Base-by-base conservation (phyloP, 2,329 filamentous ascomycete species). In the Scleromitrula shiraiana region DNA sequence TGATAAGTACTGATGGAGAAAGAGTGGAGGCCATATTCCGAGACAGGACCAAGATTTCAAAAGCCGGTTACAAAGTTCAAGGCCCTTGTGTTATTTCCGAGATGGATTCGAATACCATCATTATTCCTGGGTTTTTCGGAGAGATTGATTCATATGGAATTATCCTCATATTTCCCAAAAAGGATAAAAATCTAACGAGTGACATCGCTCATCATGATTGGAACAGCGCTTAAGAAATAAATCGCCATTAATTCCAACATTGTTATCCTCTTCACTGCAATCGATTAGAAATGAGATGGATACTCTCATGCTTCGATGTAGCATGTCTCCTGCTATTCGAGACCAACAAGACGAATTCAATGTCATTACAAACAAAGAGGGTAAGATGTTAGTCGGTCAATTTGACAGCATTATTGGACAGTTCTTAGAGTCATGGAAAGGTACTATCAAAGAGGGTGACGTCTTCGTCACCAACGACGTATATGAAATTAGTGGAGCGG, bases 271-370 rank as follows among this genome's bases (percentile, higher is more conserved):
- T 37, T 45, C 42, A 7, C 27, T 45, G 10, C 42, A 45, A 27
- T 45, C 42, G 20, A 45, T 45, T 3, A 38, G 42, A 26, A 38
- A 45, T 45, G 42, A 45, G 17, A 45, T 45, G 42, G 42, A 45
- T 17, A 45, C 42, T 5, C 33, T 45, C 7, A 45, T 45, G 33
- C 33, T 45, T 15, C 24, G 33, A 20, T 36, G 33, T 17, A 36
- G 33, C 20, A 36, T 36, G 8, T 37, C 35, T 8, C 41, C 41
- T 27, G 42, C 42, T 6, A 45, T 45, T 29, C 42, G 42, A 20
- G 33, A 45, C n/a, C 32, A 45, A 27, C 42, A 38, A 30, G 42
- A 37, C 9, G 42, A 37, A 20, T 45, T 45, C n/a, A 45, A 45
- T 45, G 42, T 45, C 23, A 37, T 45, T 15, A 37, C 42, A 7